Percentiles rank a stretch among this genome's conserved stretches.
These are phyloP conservation scores for Brassica carinata DNA, from an alignment of 345 rosid genomes.

Conservation along the genomic window DNA sequence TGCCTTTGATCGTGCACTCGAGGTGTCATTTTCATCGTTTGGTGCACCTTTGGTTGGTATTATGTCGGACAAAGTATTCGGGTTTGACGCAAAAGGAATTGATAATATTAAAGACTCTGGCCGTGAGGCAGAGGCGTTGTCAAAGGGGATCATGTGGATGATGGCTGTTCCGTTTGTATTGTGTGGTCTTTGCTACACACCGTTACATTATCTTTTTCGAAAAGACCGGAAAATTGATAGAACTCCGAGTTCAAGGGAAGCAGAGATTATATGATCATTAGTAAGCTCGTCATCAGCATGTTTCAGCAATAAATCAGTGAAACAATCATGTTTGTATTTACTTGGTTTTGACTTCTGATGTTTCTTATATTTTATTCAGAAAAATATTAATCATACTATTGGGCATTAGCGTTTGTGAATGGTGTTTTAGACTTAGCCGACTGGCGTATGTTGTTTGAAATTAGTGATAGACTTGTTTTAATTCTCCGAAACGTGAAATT, in stretches of 20 bases:
- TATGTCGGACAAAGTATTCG: slow-evolving; percentile 70
- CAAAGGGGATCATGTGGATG: slow-evolving; percentile 79
- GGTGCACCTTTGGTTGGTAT: slow-evolving; percentile 93
- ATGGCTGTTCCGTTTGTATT: slow-evolving; percentile 78
- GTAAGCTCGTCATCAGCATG: background rate
- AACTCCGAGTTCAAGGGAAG: slow-evolving; percentile 46
- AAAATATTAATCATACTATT: background rate
- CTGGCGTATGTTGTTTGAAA: background rate
- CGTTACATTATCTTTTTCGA: slow-evolving; percentile 55
- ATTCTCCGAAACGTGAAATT: background rate
- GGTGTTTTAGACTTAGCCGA: background rate
- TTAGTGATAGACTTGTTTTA: background rate
- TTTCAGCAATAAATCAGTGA: background rate
- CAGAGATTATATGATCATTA: slow-evolving; percentile 43
- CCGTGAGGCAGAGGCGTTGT: slow-evolving; percentile 68
- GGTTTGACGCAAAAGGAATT: slow-evolving; percentile 62
- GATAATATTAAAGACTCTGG: slow-evolving; percentile 54
- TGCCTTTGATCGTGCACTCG: slow-evolving; percentile 89
- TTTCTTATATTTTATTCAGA: background rate
- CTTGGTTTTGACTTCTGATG: background rate
- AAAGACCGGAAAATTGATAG: slow-evolving; percentile 65
- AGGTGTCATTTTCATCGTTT: slow-evolving; percentile 80
- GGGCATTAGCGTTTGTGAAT: too few species aligned
- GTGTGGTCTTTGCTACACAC: slow-evolving; percentile 80
- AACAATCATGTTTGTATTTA: background rate